phyloP scores from a whole-genome alignment of 225 moss, liverwort and hornwort genomes.

The Marchantia paleacea region DNA sequence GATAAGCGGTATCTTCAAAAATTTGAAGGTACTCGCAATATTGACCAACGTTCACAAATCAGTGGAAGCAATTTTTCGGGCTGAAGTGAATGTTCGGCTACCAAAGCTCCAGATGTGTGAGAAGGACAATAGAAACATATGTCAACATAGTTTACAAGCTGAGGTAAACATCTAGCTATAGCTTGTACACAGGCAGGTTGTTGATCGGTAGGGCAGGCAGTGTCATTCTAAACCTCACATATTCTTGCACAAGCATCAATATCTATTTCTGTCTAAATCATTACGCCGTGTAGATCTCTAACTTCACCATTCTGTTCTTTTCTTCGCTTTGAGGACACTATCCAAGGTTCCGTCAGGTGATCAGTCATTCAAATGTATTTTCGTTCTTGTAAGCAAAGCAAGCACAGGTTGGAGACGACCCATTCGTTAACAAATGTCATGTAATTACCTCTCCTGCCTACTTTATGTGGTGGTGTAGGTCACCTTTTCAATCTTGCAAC shows the following conservation, averaged over 20 bases:
- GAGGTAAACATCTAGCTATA: conserved; percentile 8
- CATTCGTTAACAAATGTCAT: neutral
- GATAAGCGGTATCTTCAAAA: neutral
- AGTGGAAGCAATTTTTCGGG: neutral
- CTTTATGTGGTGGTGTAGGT: no score
- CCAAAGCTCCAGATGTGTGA: neutral
- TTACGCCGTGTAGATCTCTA: neutral
- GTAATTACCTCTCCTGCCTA: no score
- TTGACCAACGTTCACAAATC: neutral
- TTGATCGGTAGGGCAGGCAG: conserved; percentile 3
- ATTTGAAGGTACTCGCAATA: neutral
- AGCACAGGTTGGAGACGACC: conserved; percentile 4
- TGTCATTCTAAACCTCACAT: neutral
- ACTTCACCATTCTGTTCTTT: neutral
- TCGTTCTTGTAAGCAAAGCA: conserved; percentile 13
- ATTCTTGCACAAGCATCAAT: neutral
- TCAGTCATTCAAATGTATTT: neutral
- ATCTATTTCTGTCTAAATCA: neutral
- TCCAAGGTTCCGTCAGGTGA: neutral
- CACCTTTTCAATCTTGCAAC: no score
- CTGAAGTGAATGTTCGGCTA: neutral
- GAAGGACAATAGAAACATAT: neutral
- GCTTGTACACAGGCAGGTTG: conserved; percentile 20
- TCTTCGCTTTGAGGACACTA: conserved; percentile 2
- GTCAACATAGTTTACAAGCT: conserved; percentile 13